These are phyloP conservation scores for Starmerella stellata DNA, from an alignment of 805 yeast genomes.

Conservation along the genomic window DNA sequence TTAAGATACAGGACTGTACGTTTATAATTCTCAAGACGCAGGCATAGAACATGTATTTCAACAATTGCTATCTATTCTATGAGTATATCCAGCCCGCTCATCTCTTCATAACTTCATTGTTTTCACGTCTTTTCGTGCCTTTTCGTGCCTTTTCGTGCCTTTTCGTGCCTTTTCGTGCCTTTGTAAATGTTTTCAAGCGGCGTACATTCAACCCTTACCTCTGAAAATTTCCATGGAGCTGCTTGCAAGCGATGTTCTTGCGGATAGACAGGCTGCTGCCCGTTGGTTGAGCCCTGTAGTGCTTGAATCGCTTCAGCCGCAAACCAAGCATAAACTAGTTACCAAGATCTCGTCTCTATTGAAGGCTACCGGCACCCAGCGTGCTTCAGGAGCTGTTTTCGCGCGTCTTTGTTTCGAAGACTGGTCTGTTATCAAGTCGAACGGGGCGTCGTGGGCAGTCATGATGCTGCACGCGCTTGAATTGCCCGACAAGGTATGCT, in stretches of 20 bases:
- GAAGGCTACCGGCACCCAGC: slow-evolving; percentile 23
- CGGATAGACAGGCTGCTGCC: slow-evolving; percentile 1
- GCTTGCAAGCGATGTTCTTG: slow-evolving; percentile 2
- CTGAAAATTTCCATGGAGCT: slow-evolving; percentile 10
- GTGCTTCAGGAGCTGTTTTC: slow-evolving; percentile 26
- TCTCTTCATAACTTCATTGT: no score
- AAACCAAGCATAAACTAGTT: slow-evolving; percentile 19
- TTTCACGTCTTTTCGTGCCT: no score
- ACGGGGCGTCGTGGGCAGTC: slow-evolving; percentile 26
- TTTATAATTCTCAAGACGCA: no score
- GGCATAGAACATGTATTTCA: no score
- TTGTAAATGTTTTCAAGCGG: no score
- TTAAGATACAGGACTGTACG: no score
- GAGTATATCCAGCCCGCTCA: no score
- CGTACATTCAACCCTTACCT: no score
- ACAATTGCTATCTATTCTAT: no score
- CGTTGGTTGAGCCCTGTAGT: slow-evolving; percentile 4
- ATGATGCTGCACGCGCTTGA: slow-evolving; percentile 25
- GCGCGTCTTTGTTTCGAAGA: slow-evolving; percentile 17
- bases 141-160: no score
- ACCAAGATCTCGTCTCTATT: slow-evolving; percentile 22
- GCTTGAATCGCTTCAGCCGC: slow-evolving; percentile 3
- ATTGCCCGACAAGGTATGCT: slow-evolving; percentile 22
- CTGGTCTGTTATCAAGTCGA: slow-evolving; percentile 22
- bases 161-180: no score